Conservation (phyloP, 768 basidiomycete genomes). For the Russula lepida region DNA sequence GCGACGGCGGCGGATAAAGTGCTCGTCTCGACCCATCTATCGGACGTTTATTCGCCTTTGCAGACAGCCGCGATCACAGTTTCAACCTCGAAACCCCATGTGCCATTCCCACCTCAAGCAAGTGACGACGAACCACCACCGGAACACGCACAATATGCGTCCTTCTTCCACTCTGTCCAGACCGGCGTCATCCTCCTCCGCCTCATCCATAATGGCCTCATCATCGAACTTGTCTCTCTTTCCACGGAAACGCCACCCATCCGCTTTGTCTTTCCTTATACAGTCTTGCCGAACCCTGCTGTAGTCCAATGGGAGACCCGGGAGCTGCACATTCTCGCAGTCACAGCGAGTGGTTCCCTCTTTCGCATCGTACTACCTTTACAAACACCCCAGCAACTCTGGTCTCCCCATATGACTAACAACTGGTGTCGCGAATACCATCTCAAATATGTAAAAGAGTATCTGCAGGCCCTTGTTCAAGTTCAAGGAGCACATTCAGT, state of each 20-base stretch:
- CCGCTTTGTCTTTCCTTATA: conserved; percentile 69
- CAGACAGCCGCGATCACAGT: conserved; percentile 45
- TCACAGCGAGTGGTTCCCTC: conserved; percentile 61
- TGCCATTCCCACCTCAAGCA: conserved; percentile 39
- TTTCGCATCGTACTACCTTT: conserved; percentile 65
- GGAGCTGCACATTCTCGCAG: conserved; percentile 62
- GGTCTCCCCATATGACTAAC: conserved; percentile 27
- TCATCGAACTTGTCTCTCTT: conserved; percentile 71
- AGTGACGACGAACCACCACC: conserved; percentile 38
- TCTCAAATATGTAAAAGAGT: conserved; percentile 43
- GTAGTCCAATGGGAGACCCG: conserved; percentile 41
- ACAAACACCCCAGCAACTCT: conserved; percentile 25
- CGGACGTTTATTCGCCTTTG: conserved; percentile 48
- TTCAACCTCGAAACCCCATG: conserved; percentile 49
- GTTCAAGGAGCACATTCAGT: conserved; percentile 60
- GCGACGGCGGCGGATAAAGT: conserved; percentile 13
- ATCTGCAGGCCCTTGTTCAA: conserved; percentile 37
- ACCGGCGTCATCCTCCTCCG: conserved; percentile 67
- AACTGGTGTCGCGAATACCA: conserved; percentile 62
- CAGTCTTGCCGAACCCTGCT: conserved; percentile 55
- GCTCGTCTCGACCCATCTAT: conserved; percentile 44
- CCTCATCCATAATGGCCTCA: conserved; percentile 62
- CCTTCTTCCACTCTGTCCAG: conserved; percentile 44
- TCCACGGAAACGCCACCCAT: conserved; percentile 56
- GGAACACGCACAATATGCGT: conserved; percentile 68